These are phyloP conservation scores for Albifimbria verrucaria DNA, from an alignment of 2,329 filamentous ascomycete genomes.

Conservation along the genomic window DNA sequence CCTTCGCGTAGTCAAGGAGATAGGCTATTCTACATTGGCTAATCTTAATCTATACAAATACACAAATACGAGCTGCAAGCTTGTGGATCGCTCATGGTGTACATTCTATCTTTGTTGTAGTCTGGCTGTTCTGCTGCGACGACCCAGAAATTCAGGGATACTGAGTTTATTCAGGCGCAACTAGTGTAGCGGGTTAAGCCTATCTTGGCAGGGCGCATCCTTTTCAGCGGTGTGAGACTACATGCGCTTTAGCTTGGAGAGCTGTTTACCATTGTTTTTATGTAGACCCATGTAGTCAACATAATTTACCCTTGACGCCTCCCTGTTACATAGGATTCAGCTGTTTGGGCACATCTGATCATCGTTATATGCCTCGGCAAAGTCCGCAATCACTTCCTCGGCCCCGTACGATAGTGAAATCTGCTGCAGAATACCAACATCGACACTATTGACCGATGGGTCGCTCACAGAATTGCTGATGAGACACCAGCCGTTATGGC, in stretches of 20 bases:
- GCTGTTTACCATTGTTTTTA: neutral
- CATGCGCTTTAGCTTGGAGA: neutral
- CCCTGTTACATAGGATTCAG: neutral
- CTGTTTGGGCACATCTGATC: neutral
- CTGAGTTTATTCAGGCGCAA: neutral
- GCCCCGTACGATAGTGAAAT: too few relatives aligned
- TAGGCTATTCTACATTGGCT: neutral
- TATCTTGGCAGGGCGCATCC: neutral
- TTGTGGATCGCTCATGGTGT: too few relatives aligned
- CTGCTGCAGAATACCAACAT: too few relatives aligned
- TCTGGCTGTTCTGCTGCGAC: neutral
- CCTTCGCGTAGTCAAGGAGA: neutral
- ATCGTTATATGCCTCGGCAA: too few relatives aligned
- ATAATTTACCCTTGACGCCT: neutral
- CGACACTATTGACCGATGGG: too few relatives aligned
- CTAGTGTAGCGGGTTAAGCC: neutral
- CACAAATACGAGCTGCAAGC: too few relatives aligned
- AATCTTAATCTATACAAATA: too few relatives aligned
- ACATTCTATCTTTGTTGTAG: too few relatives aligned
- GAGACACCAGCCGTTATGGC: too few relatives aligned
- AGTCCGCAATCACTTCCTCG: too few relatives aligned
- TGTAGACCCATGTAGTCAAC: neutral
- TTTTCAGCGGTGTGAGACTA: neutral
- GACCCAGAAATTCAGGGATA: neutral
- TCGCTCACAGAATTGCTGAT: too few relatives aligned